Percentiles rank a stretch among this genome's conserved stretches.
Evolutionary conservation across 257 asterid genomes (phyloP).

Genomic region (Lycium barbarum): DNA sequence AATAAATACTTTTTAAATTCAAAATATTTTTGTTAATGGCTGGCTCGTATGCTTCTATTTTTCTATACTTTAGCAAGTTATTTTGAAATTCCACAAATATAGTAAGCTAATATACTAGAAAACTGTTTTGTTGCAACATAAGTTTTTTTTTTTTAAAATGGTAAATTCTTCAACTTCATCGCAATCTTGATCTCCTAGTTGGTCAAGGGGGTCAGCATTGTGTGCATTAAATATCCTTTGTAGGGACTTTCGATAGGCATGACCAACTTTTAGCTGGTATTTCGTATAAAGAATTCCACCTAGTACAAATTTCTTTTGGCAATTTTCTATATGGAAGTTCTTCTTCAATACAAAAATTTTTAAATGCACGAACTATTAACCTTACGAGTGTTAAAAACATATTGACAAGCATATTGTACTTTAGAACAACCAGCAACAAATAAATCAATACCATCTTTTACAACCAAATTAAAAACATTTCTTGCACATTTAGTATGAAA

Average conservation of each 20-base stretch:
- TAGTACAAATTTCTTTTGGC: neutral
- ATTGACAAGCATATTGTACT: neutral
- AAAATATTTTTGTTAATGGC: neutral
- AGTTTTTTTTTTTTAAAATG: no score
- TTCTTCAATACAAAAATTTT: neutral
- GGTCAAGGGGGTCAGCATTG: neutral
- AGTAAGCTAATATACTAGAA: neutral
- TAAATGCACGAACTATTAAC: neutral
- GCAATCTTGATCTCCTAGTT: neutral
- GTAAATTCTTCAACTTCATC: neutral
- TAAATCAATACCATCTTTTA: neutral
- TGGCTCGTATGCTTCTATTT: neutral
- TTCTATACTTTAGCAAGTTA: no score
- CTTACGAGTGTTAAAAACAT: neutral
- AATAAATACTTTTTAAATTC: neutral
- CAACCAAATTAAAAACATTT: neutral
- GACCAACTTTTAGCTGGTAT: no score
- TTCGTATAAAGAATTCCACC: neutral
- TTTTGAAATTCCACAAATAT: neutral
- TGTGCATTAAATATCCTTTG: no score
- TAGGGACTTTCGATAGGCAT: no score
- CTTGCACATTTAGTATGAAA: neutral
- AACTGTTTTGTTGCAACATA: neutral
- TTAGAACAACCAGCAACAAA: neutral
- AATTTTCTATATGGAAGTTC: neutral